Evolutionary conservation across 2,329 filamentous ascomycete genomes (phyloP).

Genomic region (Mycosphaerella sp.): DNA sequence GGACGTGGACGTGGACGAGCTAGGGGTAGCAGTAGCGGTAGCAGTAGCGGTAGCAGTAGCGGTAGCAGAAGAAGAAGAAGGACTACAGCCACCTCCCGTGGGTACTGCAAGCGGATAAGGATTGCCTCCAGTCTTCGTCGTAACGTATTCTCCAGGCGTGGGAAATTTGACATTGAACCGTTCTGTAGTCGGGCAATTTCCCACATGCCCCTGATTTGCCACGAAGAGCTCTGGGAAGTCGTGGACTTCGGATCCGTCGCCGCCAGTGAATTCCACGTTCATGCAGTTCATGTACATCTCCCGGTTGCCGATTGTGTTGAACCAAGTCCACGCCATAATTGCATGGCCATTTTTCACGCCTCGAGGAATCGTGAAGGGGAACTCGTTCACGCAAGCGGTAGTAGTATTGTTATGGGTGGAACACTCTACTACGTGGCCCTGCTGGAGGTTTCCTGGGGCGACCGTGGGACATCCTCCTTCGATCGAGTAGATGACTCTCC

Average conservation of each 20-base stretch:
- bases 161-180: slow-evolving; percentile 59
- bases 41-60: slow-evolving; percentile 1
- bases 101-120: slow-evolving; percentile 24
- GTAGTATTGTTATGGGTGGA: slow-evolving; percentile 25
- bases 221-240: slow-evolving; percentile 68
- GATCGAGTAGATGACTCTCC: slow-evolving; percentile 85
- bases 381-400: slow-evolving; percentile 45
- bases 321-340: slow-evolving; percentile 87
- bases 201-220: slow-evolving; percentile 57
- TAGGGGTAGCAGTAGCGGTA: neutral
- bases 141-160: slow-evolving; percentile 56
- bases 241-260: slow-evolving; percentile 51
- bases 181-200: slow-evolving; percentile 50
- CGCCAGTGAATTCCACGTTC: slow-evolving; percentile 46
- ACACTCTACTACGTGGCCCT: slow-evolving; percentile 13
- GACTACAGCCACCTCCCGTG: slow-evolving; percentile 19
- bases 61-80: neutral
- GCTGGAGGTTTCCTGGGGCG: slow-evolving; percentile 47
- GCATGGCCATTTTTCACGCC: slow-evolving; percentile 70
- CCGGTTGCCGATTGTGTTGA: slow-evolving; percentile 85
- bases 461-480: slow-evolving; percentile 76
- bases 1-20: neutral
- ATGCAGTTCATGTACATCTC: slow-evolving; percentile 79
- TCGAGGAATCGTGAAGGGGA: slow-evolving; percentile 64
- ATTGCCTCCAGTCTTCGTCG: slow-evolving; percentile 34